Conservation (phyloP, 2,329 filamentous ascomycete genomes). For the Chrysoporthe austroafricana region DNA sequence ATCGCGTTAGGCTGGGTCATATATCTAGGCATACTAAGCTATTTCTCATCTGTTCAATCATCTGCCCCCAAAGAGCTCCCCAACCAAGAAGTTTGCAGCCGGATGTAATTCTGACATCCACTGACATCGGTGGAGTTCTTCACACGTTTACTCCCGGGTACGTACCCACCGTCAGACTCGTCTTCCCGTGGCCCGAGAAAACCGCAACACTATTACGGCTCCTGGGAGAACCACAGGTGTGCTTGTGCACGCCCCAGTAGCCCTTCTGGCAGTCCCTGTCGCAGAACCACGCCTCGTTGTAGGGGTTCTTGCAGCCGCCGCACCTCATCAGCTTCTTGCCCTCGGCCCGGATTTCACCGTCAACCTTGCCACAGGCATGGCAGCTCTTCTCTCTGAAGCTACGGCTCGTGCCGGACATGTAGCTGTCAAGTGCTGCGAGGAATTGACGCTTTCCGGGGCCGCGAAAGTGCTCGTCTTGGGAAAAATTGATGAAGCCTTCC, state of each 20-base stretch:
- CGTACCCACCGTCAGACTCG: background rate
- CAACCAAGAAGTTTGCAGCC: no score
- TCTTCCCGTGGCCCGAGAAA: background rate
- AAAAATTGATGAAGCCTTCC: background rate
- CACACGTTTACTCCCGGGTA: background rate
- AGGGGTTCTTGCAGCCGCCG: slow-evolving; percentile 32
- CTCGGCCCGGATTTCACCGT: slow-evolving; percentile 14
- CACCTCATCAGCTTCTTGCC: slow-evolving; percentile 19
- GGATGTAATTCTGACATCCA: no score
- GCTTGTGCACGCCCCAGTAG: slow-evolving; percentile 29
- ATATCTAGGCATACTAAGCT: background rate
- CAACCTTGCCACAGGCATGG: slow-evolving; percentile 16
- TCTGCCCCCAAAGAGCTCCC: no score
- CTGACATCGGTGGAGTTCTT: background rate
- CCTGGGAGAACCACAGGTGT: slow-evolving; percentile 13
- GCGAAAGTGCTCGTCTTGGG: slow-evolving; percentile 29
- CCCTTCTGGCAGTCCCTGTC: slow-evolving; percentile 28
- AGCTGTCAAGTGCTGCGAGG: slow-evolving; percentile 33
- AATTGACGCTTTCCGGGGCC: slow-evolving; percentile 31
- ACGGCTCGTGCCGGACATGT: slow-evolving; percentile 30
- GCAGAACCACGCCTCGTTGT: slow-evolving; percentile 27
- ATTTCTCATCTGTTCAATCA: background rate
- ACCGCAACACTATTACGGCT: background rate
- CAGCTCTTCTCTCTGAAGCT: slow-evolving; percentile 28
- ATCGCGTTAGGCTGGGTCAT: background rate